Evolutionary conservation across 257 asterid genomes (phyloP).

Genomic region (Solanum pimpinellifolium): DNA sequence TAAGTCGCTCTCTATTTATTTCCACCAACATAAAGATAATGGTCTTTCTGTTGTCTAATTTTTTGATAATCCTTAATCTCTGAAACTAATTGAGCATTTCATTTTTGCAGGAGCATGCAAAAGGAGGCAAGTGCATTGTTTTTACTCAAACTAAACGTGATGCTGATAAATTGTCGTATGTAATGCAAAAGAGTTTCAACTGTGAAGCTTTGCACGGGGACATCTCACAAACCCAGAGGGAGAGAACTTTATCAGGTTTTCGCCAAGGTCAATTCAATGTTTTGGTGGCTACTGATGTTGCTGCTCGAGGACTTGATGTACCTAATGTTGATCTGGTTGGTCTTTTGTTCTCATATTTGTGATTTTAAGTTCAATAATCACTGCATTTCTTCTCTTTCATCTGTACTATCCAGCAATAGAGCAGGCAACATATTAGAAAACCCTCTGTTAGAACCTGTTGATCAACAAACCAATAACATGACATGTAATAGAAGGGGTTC

Average conservation of each 20-base stretch:
- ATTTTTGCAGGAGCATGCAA: conserved; percentile 65
- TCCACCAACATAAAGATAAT: neutral
- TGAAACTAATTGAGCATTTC: neutral
- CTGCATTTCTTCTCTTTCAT: neutral
- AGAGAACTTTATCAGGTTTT: conserved; percentile 74
- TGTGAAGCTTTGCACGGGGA: conserved; percentile 98
- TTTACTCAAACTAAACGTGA: conserved; percentile 98
- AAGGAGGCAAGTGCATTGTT: conserved; percentile 88
- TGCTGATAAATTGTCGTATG: conserved; percentile 73
- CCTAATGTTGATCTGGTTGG: conserved; percentile 96
- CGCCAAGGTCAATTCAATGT: conserved; percentile 66
- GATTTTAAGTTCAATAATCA: neutral
- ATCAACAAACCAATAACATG: neutral
- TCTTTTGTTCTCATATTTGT: neutral
- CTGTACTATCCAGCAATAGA: neutral
- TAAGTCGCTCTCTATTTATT: neutral
- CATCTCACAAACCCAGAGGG: conserved; percentile 78
- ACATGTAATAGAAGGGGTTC: neutral
- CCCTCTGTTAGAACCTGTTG: neutral
- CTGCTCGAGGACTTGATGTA: conserved; percentile 98
- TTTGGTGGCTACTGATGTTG: conserved; percentile 94
- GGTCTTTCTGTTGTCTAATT: neutral
- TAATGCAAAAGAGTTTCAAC: conserved; percentile 44
- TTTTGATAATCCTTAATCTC: neutral
- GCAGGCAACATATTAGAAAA: neutral